Evolutionary conservation across 1,284 basidiomycete genomes (phyloP), one percentile per base, ranked within the genome.

Genomic region (Microbotryomycetes sp.): DNA sequence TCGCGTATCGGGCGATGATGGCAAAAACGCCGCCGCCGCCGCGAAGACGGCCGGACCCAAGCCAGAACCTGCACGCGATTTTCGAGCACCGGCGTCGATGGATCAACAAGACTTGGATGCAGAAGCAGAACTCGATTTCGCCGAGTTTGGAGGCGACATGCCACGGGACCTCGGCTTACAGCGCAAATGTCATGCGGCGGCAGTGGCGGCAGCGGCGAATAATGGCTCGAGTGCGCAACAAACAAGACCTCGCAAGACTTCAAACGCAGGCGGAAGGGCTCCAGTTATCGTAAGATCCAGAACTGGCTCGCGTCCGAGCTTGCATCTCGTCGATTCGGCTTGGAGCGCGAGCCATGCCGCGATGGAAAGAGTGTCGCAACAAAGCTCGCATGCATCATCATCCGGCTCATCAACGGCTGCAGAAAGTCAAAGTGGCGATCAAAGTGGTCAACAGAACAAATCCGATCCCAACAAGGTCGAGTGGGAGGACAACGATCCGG

Each of bases 401-500:
- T 41, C 35, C 9, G 35, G 35, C 35, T 41, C 35, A 11, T 41
- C 35, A 18, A 41, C 35, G 18, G 35, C 35, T 41, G 35, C 35
- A 41, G 35, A 41, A 9, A 18, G 18, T 11, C 18, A 9, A 41
- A 18, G 18, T 11, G 11, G 11, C 9, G 11, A 18, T 18, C 35
- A 41, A 41, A 41, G 35, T 18, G 18, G 11, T 18, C 35, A 18
- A 11, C 35, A 41, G 18, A 18, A 41, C 35, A 41, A 41, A 41
- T 18, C 9, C 9, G 80, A 82, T 56, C 73, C 77, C 1, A 75
- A 80, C 61, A 75, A 78, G 65, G 80, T 83, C 9, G 74, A 73
- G 3, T 85, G 83, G 83, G 81, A 82, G 60, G 82, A 82, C 9
- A 41, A 41, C 35, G 35, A 41, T 73, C 82, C 79, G 4, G 73